Conservation (phyloP, 352 stramenopile species). For the Aphanomyces invadans region DNA sequence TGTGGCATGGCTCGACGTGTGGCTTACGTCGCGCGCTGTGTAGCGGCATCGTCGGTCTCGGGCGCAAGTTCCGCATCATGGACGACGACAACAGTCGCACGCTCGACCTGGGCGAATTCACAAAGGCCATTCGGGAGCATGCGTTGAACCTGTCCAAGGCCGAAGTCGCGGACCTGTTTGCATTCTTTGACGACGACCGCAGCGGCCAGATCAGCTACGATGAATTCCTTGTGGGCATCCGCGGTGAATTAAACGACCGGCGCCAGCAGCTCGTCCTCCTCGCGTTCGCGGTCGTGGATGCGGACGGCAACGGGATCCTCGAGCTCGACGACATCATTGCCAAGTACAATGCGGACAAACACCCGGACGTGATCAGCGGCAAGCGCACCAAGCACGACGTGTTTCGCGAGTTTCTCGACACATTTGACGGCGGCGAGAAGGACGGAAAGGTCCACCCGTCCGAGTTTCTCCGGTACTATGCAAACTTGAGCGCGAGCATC, state of each 20-base stretch:
- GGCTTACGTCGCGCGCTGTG: no score
- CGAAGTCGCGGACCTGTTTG: slow-evolving; percentile 69
- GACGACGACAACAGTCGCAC: slow-evolving; percentile 80
- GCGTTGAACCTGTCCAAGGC: slow-evolving; percentile 44
- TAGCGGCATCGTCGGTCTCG: slow-evolving; percentile 60
- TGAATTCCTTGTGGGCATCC: slow-evolving; percentile 71
- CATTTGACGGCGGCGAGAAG: slow-evolving; percentile 81
- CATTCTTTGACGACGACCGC: slow-evolving; percentile 74
- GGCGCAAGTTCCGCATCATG: slow-evolving; percentile 85
- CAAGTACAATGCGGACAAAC: slow-evolving; percentile 73
- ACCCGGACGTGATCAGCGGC: slow-evolving; percentile 77
- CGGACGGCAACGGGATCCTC: slow-evolving; percentile 60
- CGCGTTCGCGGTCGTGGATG: slow-evolving; percentile 72
- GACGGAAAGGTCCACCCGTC: slow-evolving; percentile 74
- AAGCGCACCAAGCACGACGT: slow-evolving; percentile 62
- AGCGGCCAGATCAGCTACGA: slow-evolving; percentile 77
- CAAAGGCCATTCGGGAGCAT: slow-evolving; percentile 66
- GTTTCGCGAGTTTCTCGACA: slow-evolving; percentile 78
- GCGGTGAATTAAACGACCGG: slow-evolving; percentile 63
- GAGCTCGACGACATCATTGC: slow-evolving; percentile 64
- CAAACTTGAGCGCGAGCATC: slow-evolving; percentile 84
- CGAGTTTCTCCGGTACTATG: slow-evolving; percentile 88
- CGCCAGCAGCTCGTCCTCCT: slow-evolving; percentile 65
- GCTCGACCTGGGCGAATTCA: slow-evolving; percentile 65
- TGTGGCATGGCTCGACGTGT: no score